phyloP scores from a whole-genome alignment of 2,329 filamentous ascomycete species.

The Anthostomella pinea region DNA sequence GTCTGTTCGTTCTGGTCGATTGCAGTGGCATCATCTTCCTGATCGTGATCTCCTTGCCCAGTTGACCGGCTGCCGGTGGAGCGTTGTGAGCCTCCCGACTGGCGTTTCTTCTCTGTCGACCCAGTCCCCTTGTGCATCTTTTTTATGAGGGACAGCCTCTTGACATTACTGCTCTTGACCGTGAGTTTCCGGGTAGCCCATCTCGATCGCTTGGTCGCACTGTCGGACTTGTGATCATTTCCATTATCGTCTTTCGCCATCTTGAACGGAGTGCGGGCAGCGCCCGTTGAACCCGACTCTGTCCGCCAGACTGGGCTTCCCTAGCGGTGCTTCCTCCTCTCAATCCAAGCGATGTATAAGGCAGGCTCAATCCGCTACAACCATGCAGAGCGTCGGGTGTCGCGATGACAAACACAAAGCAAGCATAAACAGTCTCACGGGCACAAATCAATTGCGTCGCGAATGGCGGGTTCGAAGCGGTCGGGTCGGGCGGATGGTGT shows the following conservation, averaged over 20 bases:
- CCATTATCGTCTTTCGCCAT: conserved; percentile 35
- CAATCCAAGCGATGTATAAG: too few relatives aligned
- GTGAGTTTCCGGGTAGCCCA: conserved; percentile 94
- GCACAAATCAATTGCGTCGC: too few relatives aligned
- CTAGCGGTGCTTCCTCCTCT: conserved; percentile 23
- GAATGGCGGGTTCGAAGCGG: neutral
- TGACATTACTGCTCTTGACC: conserved; percentile 70
- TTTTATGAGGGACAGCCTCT: conserved; percentile 79
- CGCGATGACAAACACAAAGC: neutral
- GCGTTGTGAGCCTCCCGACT: conserved; percentile 33
- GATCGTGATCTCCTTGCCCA: conserved; percentile 24
- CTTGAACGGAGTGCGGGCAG: conserved; percentile 37
- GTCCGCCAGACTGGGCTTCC: conserved; percentile 40
- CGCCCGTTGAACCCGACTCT: conserved; percentile 41
- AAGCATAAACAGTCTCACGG: neutral
- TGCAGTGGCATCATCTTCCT: conserved; percentile 27
- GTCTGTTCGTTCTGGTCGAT: conserved; percentile 35
- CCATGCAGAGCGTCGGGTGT: too few relatives aligned
- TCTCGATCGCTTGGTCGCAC: conserved; percentile 74
- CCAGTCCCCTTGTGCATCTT: conserved; percentile 63
- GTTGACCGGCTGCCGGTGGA: conserved; percentile 32
- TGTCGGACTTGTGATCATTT: conserved; percentile 33
- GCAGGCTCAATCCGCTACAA: too few relatives aligned
- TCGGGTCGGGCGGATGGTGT: neutral
- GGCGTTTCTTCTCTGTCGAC: conserved; percentile 67